These are phyloP conservation scores for Phytophthora fragariaefolia DNA, from an alignment of 352 stramenopile genomes.

Conservation along the genomic window DNA sequence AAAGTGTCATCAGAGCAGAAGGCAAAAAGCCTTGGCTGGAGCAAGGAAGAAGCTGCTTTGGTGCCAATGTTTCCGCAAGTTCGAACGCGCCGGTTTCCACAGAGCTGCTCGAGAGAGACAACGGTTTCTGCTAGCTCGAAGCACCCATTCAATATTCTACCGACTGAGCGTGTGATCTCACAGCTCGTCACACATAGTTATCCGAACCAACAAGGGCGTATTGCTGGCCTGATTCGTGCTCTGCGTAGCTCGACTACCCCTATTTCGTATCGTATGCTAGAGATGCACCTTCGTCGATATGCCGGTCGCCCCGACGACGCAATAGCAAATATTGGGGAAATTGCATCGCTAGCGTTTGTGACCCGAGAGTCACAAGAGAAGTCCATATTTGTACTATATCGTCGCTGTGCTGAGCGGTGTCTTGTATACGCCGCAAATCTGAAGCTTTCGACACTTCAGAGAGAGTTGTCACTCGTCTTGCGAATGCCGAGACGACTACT, in stretches of 20 bases:
- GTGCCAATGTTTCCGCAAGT: conserved; percentile 38
- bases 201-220: conserved; percentile 76
- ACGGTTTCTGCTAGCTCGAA: conserved; percentile 42
- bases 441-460: conserved; percentile 51
- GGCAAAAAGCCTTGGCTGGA: conserved; percentile 58
- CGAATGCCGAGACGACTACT: conserved; percentile 24
- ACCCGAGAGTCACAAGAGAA: conserved; percentile 61
- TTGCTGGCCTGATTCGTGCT: conserved; percentile 56
- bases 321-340: conserved; percentile 56
- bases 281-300: conserved; percentile 77
- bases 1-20: conserved; percentile 41
- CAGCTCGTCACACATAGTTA: conserved; percentile 68
- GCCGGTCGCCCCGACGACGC: conserved; percentile 75
- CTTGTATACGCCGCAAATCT: conserved; percentile 71
- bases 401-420: conserved; percentile 57
- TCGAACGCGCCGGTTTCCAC: conserved; percentile 40
- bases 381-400: conserved; percentile 46
- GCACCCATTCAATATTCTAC: conserved; percentile 72
- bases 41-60: conserved; percentile 61
- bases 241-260: conserved; percentile 59
- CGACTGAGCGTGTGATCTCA: conserved; percentile 50
- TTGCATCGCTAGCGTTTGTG: conserved; percentile 53
- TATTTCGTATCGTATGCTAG: conserved; percentile 75
- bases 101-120: conserved; percentile 34
- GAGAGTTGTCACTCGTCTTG: conserved; percentile 55